Evolutionary conservation across 768 basidiomycete genomes (phyloP).

Genomic region (Pisolithus orientalis): DNA sequence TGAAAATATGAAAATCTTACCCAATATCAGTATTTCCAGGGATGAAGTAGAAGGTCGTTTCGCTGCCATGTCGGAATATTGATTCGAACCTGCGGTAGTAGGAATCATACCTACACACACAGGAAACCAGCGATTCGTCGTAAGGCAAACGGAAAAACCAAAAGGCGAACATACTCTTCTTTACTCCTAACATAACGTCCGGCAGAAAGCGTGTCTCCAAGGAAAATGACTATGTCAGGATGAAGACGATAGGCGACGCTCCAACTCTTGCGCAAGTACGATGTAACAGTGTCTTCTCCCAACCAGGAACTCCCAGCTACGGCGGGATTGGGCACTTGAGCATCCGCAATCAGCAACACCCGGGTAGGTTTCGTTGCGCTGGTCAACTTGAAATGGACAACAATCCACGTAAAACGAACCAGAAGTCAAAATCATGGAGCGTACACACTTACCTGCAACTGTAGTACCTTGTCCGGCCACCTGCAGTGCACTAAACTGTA

Average conservation of each 20-base stretch:
- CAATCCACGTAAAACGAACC: constrained; percentile 8
- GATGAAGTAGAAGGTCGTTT: constrained; percentile 46
- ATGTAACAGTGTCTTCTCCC: constrained; percentile 43
- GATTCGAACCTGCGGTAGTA: constrained; percentile 57
- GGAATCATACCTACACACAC: constrained; percentile 45
- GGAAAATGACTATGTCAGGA: constrained; percentile 63
- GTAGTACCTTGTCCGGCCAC: constrained; percentile 46
- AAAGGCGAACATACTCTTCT: constrained; percentile 33
- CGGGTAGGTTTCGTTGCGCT: constrained; percentile 35
- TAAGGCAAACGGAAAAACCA: not conserved
- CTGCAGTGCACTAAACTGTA: constrained; percentile 52
- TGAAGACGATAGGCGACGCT: constrained; percentile 48
- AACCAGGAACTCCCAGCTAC: constrained; percentile 36
- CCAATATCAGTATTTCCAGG: constrained; percentile 84
- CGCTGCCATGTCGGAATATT: constrained; percentile 44
- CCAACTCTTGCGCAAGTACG: constrained; percentile 66
- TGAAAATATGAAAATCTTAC: constrained; percentile 27
- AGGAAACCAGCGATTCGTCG: not conserved
- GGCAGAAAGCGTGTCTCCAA: constrained; percentile 72
- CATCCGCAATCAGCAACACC: constrained; percentile 65
- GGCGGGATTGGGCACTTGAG: constrained; percentile 46
- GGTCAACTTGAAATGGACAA: not conserved
- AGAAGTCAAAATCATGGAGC: constrained; percentile 2
- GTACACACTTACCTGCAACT: constrained; percentile 18
- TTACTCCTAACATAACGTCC: constrained; percentile 49